Evolutionary conservation across 768 basidiomycete species (phyloP), one percentile per base, ranked within the genome.

Genomic region (Amanita polypyramis): DNA sequence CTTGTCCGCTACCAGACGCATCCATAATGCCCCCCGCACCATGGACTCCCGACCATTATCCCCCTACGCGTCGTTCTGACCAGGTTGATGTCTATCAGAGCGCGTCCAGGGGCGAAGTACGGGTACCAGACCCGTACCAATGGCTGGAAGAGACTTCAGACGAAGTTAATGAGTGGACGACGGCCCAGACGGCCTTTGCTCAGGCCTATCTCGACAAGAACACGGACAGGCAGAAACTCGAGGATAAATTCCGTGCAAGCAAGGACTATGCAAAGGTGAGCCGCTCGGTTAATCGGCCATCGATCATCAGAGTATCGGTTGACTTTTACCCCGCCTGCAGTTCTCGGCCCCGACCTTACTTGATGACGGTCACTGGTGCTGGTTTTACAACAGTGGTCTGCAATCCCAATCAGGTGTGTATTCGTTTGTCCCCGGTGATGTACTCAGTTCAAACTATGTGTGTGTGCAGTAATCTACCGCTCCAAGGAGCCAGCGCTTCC

Each of bases 341-440:
- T 48, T 50, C 11, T 32, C 21, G 37, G 38, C 42, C 23, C 7
- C 39, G 49, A 45, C 42, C 15, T 45, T 41, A 27, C 34, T 29
- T 51, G 68, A 79, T 12, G 85, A 89, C 55, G 74, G 71, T 14
- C 74, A 73, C 40, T 91, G 85, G 81, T 92, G 91, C 56, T 87
- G 86, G 84, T 76, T 73, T 56, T 75, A 82, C 57, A 89, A 91
- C 64, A 79, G 75, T 44, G 88, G 87, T 25, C 72, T 90, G 19
- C 80, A 87, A 53, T 70, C 82, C 1, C 86, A 88, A 58, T 68
- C 75, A 47, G 63, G 71, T 72, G 57, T 33, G 60, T 55, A 39
- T 33, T 27, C 15, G 11, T 4, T 43, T 29, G 33, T 45, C n/a
- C n/a, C n/a, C n/a, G n/a, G n/a, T n/a, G n/a, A 21, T 21, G 44